phyloP scores from a whole-genome alignment of 169 alveolate species.

The Ichthyophthirius multifiliis region DNA sequence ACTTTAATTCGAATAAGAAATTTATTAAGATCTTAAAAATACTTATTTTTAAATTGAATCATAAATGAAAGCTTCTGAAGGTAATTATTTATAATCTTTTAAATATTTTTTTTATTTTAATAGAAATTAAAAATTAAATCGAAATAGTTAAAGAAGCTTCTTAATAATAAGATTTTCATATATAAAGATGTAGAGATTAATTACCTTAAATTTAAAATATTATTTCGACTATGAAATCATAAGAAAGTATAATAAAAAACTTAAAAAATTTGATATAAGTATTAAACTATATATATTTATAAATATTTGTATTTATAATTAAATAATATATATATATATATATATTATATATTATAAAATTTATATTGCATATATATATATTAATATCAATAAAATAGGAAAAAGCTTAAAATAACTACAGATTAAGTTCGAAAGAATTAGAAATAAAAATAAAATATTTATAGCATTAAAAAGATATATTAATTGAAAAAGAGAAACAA shows the following conservation, averaged over 20 bases:
- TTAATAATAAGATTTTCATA: slow-evolving; percentile 18
- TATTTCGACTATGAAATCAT: slow-evolving; percentile 18
- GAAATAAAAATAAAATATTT: slow-evolving; percentile 13
- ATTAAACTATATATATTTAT: no score
- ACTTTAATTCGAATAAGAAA: slow-evolving; percentile 20
- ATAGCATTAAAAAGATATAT: slow-evolving; percentile 14
- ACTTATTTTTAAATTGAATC: slow-evolving; percentile 30
- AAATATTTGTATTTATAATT: no score
- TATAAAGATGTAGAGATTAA: slow-evolving; percentile 26
- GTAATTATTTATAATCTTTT: neutral
- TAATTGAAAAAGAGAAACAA: slow-evolving; percentile 23
- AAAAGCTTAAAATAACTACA: slow-evolving; percentile 2
- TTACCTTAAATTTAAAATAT: slow-evolving; percentile 11
- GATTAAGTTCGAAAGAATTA: slow-evolving; percentile 22
- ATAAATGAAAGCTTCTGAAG: slow-evolving; percentile 5
- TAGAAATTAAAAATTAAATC: slow-evolving; percentile 6
- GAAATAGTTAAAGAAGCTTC: slow-evolving; percentile 20
- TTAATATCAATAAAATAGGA: no score
- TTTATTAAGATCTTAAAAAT: slow-evolving; percentile 31
- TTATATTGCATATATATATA: neutral
- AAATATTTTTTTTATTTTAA: neutral
- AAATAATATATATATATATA: no score
- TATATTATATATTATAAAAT: neutral
- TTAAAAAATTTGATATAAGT: slow-evolving; percentile 13
- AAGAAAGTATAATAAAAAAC: slow-evolving; percentile 26